Evolutionary conservation across 108 stramenopile genomes (phyloP), one percentile per base, ranked within the genome.

Genomic region (Chaetoceros tenuissimus): DNA sequence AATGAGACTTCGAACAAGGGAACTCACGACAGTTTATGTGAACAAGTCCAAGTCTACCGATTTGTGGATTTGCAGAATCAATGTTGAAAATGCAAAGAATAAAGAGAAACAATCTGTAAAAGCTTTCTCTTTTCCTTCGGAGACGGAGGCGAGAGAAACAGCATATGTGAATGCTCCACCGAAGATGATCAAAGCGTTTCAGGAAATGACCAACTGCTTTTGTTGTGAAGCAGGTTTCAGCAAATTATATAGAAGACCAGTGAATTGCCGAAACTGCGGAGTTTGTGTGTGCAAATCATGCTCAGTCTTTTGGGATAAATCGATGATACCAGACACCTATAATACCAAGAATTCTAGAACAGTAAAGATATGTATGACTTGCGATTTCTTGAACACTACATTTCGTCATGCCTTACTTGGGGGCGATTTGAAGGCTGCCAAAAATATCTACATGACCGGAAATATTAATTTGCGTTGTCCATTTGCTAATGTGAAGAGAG

Each of bases 21-120:
- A 71, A 21, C 75, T 91, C 13, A 73, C 85, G 16, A 82, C 76
- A 24, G 81, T 82, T 10, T 85, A 78, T 8, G 84, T 92, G 10
- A 80, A 85, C 54, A 84, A 92, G 53, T 87, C 75, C 55, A 62
- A 81, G 18, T 74, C 78, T 2, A 84, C 86, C 5, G 81, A 81
- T 46, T 40, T 86, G 21, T 92, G 90, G 90, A 84, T 92, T 46
- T 67, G 77, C 16, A 88, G 86, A 0, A 84, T 92, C 57, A 81
- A 82, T 40, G 34, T 5, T 10, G 34, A 40, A 40, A 40, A 40
- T 40, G 8, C 8, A 10, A 40, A 40, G 8, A 5, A 40, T 40
- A 13, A 13, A 5, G 13, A 13, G 13, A 10, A 5, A 13, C 5
- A 5, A 10, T 40, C 34, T 10, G 34, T 40, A 40, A 40, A 40